Evolutionary conservation across 352 stramenopile genomes (phyloP).

Genomic region (Pythium volutum): DNA sequence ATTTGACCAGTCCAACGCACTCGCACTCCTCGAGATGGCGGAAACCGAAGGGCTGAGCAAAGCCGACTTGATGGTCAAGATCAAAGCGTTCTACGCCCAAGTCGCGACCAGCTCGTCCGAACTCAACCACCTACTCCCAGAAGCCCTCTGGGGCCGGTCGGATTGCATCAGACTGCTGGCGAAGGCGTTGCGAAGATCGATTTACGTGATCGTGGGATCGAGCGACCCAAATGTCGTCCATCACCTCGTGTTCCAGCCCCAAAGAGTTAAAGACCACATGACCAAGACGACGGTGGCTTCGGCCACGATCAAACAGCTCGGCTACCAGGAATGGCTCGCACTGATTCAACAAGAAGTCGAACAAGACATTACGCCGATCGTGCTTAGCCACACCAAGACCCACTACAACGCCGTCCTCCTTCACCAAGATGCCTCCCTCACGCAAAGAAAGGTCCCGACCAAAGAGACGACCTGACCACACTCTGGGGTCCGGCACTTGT

Average conservation of each 20-base stretch:
- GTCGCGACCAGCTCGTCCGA: conserved; percentile 10
- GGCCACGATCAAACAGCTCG: neutral
- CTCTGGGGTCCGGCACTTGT: neutral
- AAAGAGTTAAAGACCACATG: neutral
- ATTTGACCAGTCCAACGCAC: neutral
- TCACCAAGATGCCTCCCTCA: neutral
- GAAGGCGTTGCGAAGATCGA: neutral
- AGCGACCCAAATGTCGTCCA: neutral
- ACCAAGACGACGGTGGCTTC: neutral
- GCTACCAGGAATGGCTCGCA: neutral
- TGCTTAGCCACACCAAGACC: neutral
- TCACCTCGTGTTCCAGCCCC: neutral
- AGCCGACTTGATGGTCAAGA: no score
- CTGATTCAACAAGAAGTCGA: neutral
- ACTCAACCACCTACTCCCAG: neutral
- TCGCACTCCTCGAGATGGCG: neutral
- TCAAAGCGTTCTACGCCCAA: neutral
- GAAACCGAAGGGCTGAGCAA: no score
- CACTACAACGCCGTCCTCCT: conserved; percentile 4
- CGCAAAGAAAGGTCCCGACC: no score
- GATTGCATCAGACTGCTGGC: conserved; percentile 1
- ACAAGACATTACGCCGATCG: neutral
- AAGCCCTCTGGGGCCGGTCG: neutral
- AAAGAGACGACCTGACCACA: neutral
- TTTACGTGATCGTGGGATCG: neutral